Evolutionary conservation across 768 basidiomycete genomes (phyloP), one percentile per base, ranked within the genome.

Genomic region (Pleurotus tuber-regium): DNA sequence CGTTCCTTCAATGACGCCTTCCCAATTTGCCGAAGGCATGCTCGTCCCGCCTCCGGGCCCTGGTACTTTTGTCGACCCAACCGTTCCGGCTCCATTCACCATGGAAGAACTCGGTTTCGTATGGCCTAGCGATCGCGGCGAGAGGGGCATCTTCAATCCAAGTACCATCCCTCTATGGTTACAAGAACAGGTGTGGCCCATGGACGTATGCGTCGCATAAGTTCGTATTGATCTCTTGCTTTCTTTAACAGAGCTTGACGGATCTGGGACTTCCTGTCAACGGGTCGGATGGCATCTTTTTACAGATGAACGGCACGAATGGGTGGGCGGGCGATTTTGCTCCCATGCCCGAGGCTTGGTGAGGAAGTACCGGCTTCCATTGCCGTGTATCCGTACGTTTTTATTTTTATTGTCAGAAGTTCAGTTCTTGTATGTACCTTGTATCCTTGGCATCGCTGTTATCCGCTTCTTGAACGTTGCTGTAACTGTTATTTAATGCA

Each of bases 201-300:
- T 26, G 35, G 11, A 10, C 10, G 44, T n/a, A n/a, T n/a, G n/a
- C n/a, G n/a, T n/a, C n/a, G n/a, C n/a, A n/a, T n/a, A n/a, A n/a
- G n/a, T n/a, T n/a, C n/a, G n/a, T n/a, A n/a, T n/a, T n/a, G 30
- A 16, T 16, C 18, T 48, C 29, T 16, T 31, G 12, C 18, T 48
- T 46, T 40, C 51, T 52, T 39, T 53, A 52, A 43, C 68, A 96
- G 90, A 93, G 83, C 63, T 70, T 95, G 57, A 83, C 85, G 12
- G 94, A 98, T 66, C 82, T 98, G 11, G 92, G 94, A 12, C 72
- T 97, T 48, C 94, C 94, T n/a, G 75, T 84, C 30, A 94, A 94
- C 59, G 94, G 94, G 38, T 89, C 87, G 3, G 94, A 98, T 59
- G 90, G 87, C 10, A 87, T 96, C 47, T 95, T 98, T 70, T 67